Conservation (phyloP, 2,329 filamentous ascomycete species). For the Kalaharituber pfeilii region DNA sequence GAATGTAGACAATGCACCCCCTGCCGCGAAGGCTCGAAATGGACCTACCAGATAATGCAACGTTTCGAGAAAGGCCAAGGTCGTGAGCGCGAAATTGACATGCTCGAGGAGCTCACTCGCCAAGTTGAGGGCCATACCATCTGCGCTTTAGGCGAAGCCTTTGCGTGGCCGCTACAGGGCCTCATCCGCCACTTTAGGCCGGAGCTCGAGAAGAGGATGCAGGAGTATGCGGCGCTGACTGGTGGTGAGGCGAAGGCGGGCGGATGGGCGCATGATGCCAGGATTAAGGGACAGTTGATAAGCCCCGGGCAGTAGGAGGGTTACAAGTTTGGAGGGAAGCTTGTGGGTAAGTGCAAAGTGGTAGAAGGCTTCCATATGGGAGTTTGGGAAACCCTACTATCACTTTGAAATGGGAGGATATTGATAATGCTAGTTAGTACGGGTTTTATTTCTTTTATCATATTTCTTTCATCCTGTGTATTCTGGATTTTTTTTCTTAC, state of each 20-base stretch:
- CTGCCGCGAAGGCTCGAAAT: constrained; percentile 97
- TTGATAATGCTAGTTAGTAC: too few species aligned
- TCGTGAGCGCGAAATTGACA: constrained; percentile 85
- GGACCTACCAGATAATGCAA: constrained; percentile 98
- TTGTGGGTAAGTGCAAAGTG: too few species aligned
- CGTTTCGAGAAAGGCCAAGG: constrained; percentile 86
- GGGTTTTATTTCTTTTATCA: too few species aligned
- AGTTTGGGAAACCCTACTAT: too few species aligned
- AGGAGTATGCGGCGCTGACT: constrained; percentile 53
- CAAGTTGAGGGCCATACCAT: constrained; percentile 99
- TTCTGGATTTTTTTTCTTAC: too few species aligned
- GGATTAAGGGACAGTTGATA: constrained; percentile 63
- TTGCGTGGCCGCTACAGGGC: constrained; percentile 96
- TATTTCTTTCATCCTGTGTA: too few species aligned
- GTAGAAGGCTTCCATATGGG: too few species aligned
- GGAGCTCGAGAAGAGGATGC: constrained; percentile 82
- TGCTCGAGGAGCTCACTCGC: constrained; percentile 98
- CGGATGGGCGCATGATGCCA: constrained; percentile 58
- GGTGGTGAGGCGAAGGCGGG: constrained; percentile 65
- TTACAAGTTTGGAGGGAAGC: too few species aligned
- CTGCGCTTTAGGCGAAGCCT: constrained; percentile 74
- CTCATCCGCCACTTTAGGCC: constrained; percentile 96
- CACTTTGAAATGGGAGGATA: too few species aligned
- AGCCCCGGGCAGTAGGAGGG: constrained; percentile 89
- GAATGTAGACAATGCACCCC: constrained; percentile 72